Conservation (phyloP, 805 yeast genomes). For the Candida anglica region DNA sequence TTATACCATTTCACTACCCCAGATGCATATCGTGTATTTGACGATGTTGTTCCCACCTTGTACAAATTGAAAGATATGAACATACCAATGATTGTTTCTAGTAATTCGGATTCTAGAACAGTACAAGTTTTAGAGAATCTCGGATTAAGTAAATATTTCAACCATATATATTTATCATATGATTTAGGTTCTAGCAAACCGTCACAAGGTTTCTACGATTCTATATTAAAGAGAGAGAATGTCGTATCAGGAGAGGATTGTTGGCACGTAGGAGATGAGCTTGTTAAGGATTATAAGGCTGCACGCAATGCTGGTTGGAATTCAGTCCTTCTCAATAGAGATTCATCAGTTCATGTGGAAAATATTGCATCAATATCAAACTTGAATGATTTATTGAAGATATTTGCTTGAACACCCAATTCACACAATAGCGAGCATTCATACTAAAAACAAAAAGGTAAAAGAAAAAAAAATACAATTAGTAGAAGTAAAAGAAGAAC, state of each 20-base stretch:
- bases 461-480: too few species aligned
- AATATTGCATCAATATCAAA: too few species aligned
- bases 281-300: slow-evolving; percentile 50
- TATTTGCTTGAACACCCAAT: too few species aligned
- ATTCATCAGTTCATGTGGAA: too few species aligned
- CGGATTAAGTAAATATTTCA: slow-evolving; percentile 39
- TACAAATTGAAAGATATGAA: slow-evolving; percentile 22
- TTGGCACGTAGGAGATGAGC: slow-evolving; percentile 72
- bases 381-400: too few species aligned
- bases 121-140: slow-evolving; percentile 42
- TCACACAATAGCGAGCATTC: too few species aligned
- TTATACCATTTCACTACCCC: slow-evolving; percentile 45
- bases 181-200: slow-evolving; percentile 57
- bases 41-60: slow-evolving; percentile 51
- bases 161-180: slow-evolving; percentile 49
- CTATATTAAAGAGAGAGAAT: slow-evolving; percentile 15
- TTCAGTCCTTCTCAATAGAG: neutral
- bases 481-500: too few species aligned
- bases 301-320: slow-evolving; percentile 44
- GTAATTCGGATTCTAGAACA: slow-evolving; percentile 64
- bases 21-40: slow-evolving; percentile 50
- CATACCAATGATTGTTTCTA: slow-evolving; percentile 41
- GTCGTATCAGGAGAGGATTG: slow-evolving; percentile 18
- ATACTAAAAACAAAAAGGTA: too few species aligned
- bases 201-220: slow-evolving; percentile 40